Evolutionary conservation across 805 yeast genomes (phyloP).

Genomic region (Candida morakotiae): DNA sequence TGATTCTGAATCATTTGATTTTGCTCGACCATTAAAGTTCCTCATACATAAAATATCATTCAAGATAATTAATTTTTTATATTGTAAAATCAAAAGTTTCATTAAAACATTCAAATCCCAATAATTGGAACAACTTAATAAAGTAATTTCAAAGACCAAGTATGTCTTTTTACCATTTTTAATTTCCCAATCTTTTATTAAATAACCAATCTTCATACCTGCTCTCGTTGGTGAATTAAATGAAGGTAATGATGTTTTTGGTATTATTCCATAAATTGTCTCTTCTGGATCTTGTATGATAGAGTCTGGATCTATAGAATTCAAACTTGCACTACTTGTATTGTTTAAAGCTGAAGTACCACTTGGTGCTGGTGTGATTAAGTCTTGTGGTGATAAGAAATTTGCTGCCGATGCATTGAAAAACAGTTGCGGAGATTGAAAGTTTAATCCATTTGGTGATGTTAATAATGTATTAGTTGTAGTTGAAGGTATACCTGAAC

Average conservation of each 20-base stretch:
- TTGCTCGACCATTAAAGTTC: conserved; percentile 15
- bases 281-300: conserved; percentile 46
- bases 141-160: conserved; percentile 55
- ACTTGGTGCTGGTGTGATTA: conserved; percentile 4
- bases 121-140: conserved; percentile 70
- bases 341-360: background rate
- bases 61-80: conserved; percentile 50
- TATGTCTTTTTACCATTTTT: conserved; percentile 11
- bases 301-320: conserved; percentile 18
- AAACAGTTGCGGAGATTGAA: conserved; percentile 37
- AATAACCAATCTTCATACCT: conserved; percentile 68
- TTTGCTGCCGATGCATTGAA: conserved; percentile 27
- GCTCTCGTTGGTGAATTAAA: conserved; percentile 67
- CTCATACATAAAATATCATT: conserved; percentile 35
- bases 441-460: conserved; percentile 29
- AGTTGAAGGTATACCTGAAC: conserved; percentile 9
- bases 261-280: conserved; percentile 53
- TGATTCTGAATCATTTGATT: background rate
- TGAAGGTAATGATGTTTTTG: conserved; percentile 59
- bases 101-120: conserved; percentile 54
- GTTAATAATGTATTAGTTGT: conserved; percentile 18
- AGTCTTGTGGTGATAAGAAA: conserved; percentile 26
- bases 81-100: conserved; percentile 55
- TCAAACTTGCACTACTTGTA: background rate
- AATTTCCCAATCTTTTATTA: conserved; percentile 40